Conservation (phyloP, 768 basidiomycete genomes). For the Tulasnella sp. region DNA sequence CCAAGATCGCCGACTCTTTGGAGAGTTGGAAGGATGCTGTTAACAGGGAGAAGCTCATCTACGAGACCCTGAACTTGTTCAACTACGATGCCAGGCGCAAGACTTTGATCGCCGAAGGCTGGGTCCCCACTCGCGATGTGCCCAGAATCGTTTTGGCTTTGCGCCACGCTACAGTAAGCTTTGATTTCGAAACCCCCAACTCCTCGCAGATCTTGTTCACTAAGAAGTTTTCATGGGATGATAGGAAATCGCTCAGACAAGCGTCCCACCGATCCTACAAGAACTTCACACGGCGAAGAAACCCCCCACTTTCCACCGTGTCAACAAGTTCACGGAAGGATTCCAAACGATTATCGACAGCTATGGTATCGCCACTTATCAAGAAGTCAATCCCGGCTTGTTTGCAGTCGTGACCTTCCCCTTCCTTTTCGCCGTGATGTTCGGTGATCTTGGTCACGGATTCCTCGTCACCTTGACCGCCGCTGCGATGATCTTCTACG, state of each 20-base stretch:
- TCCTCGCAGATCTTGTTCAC: background rate
- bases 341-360: constrained; percentile 98
- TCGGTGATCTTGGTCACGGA: constrained; percentile 97
- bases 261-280: constrained; percentile 81
- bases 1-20: constrained; percentile 73
- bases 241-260: constrained; percentile 86
- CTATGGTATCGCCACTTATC: constrained; percentile 88
- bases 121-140: constrained; percentile 93
- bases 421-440: constrained; percentile 99
- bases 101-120: constrained; percentile 93
- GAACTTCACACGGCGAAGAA: constrained; percentile 82
- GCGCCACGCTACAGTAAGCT: constrained; percentile 65
- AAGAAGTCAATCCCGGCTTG: constrained; percentile 93
- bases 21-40: constrained; percentile 91
- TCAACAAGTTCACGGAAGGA: constrained; percentile 91
- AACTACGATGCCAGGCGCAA: constrained; percentile 90
- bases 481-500: constrained; percentile 73
- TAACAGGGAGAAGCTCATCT: constrained; percentile 89
- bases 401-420: constrained; percentile 92
- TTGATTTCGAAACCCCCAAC: background rate
- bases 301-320: constrained; percentile 90
- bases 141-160: constrained; percentile 75
- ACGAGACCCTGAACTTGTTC: constrained; percentile 90
- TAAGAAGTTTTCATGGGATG: background rate
- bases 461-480: constrained; percentile 68